Conservation (phyloP, 768 basidiomycete species). For the Auricularia sp. region DNA sequence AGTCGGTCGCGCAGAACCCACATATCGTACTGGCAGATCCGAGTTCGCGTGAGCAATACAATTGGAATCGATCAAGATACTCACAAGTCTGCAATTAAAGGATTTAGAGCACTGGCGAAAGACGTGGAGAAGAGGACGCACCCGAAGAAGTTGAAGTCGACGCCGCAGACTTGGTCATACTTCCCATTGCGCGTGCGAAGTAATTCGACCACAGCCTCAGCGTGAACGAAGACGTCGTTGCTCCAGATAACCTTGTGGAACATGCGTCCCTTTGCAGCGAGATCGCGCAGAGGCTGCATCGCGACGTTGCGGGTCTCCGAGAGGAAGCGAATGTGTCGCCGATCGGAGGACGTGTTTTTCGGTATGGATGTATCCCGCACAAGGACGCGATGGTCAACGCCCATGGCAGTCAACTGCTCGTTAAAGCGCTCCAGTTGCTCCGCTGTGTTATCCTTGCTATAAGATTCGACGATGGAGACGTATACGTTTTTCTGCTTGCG, state of each 20-base stretch:
- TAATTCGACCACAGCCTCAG: conserved; percentile 30
- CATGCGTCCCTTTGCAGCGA: conserved; percentile 14
- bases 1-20: conserved; percentile 29
- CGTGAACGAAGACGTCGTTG: conserved; percentile 33
- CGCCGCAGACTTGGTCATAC: conserved; percentile 35
- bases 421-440: conserved; percentile 21
- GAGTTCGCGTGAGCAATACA: no score
- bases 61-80: no score
- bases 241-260: conserved; percentile 31
- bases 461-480: conserved; percentile 31
- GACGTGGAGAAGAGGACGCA: background rate
- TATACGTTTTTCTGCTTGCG: conserved; percentile 25
- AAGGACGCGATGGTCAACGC: conserved; percentile 22
- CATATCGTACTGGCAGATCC: conserved; percentile 21
- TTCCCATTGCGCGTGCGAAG: conserved; percentile 27
- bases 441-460: conserved; percentile 23
- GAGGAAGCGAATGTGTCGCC: conserved; percentile 28
- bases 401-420: conserved; percentile 13
- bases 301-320: conserved; percentile 30
- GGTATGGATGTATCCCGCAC: conserved; percentile 17
- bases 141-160: conserved; percentile 28
- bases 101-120: background rate
- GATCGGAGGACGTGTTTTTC: conserved; percentile 15
- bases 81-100: background rate
- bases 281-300: conserved; percentile 25